A percentile compares a stretch with the other conserved stretches of the same genome.
These are phyloP conservation scores for Magnolia officinalis DNA, from an alignment of 164 flowering plant species.

Conservation along the genomic window DNA sequence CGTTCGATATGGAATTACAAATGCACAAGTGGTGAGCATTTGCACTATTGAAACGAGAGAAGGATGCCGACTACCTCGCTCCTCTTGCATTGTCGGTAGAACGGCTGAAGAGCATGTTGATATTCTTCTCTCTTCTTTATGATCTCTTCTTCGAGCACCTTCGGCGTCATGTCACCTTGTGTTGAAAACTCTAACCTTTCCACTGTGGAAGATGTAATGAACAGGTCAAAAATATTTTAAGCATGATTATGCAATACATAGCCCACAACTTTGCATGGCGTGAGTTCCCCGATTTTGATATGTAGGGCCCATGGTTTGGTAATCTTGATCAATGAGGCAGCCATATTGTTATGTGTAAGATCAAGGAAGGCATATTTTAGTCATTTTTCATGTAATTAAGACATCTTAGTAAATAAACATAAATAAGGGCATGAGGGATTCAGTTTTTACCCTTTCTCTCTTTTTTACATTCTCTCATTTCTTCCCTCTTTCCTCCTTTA, in stretches of 20 bases:
- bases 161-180: slow-evolving; percentile 28
- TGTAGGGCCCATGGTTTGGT: too few relatives aligned
- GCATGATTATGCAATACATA: background rate
- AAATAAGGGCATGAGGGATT: too few relatives aligned
- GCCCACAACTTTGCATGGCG: background rate
- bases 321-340: too few relatives aligned
- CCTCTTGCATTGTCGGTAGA: slow-evolving; percentile 37
- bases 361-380: too few relatives aligned
- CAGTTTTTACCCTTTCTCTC: too few relatives aligned
- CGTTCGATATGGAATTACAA: background rate
- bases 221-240: background rate
- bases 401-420: too few relatives aligned
- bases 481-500: too few relatives aligned
- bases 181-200: slow-evolving; percentile 41
- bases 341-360: too few relatives aligned
- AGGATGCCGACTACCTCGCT: slow-evolving; percentile 30
- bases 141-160: slow-evolving; percentile 35
- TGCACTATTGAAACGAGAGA: background rate
- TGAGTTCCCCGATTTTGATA: too few relatives aligned
- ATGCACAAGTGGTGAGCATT: background rate
- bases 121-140: slow-evolving; percentile 35
- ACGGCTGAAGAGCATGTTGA: slow-evolving; percentile 39
- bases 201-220: slow-evolving; percentile 23
- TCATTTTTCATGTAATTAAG: too few relatives aligned
- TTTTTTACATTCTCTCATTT: too few relatives aligned